phyloP scores from a whole-genome alignment of 805 yeast species.

The Nakazawaea ishiwadae region DNA sequence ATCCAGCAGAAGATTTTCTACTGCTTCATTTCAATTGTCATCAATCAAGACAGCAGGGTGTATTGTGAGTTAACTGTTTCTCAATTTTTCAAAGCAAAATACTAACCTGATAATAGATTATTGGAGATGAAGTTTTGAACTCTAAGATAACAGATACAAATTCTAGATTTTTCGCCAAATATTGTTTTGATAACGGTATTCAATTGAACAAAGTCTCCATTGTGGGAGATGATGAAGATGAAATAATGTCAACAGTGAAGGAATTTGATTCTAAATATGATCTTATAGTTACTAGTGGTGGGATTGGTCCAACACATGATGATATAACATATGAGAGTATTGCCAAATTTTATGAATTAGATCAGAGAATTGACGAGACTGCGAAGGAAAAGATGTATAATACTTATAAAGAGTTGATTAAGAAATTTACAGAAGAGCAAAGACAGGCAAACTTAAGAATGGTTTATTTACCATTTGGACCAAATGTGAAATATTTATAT shows the following conservation, averaged over 20 bases:
- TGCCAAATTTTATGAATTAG: constrained; percentile 58
- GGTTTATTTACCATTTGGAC: constrained; percentile 69
- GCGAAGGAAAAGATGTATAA: constrained; percentile 58
- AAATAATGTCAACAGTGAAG: constrained; percentile 49
- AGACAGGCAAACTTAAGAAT: constrained; percentile 62
- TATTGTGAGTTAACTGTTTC: constrained; percentile 5
- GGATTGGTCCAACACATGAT: constrained; percentile 87
- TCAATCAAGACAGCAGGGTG: constrained; percentile 11
- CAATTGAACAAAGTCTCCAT: constrained; percentile 63
- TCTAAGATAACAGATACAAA: constrained; percentile 83
- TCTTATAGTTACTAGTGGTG: constrained; percentile 66
- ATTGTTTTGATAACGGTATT: constrained; percentile 64
- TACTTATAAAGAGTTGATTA: constrained; percentile 34
- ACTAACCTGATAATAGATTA: no score
- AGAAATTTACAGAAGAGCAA: constrained; percentile 36
- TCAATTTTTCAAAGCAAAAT: no score
- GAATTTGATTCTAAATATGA: constrained; percentile 52
- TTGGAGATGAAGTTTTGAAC: constrained; percentile 86
- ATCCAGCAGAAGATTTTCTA: no score
- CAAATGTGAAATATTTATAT: constrained; percentile 40
- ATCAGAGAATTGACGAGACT: constrained; percentile 45
- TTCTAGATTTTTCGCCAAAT: constrained; percentile 64
- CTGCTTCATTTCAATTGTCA: no score
- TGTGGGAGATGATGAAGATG: constrained; percentile 71
- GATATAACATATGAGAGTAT: constrained; percentile 78